Percentiles rank a stretch among this genome's conserved stretches.
These are phyloP conservation scores for Babesia gibsoni DNA, from an alignment of 169 alveolate species.

Conservation along the genomic window DNA sequence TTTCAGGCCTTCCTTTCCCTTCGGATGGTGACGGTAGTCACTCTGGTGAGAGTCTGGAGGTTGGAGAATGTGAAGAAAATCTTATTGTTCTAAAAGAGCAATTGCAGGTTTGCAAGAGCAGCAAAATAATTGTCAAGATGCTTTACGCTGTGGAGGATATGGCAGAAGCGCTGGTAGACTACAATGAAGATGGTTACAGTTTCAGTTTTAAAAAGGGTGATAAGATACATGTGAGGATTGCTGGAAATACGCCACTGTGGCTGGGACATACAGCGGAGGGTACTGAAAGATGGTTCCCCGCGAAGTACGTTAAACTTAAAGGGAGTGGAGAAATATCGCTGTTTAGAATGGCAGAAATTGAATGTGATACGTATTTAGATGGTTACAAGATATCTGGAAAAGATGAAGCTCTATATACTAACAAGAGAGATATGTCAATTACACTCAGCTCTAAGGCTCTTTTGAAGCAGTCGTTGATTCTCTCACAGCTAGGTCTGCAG, in stretches of 20 bases:
- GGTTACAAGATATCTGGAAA: background rate
- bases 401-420: background rate
- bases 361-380: slow-evolving; percentile 22
- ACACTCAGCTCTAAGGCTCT: slow-evolving; percentile 14
- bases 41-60: background rate
- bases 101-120: background rate
- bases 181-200: slow-evolving; percentile 9
- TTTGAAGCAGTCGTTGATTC: slow-evolving; percentile 29
- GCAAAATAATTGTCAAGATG: slow-evolving; percentile 1
- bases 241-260: slow-evolving; percentile 47
- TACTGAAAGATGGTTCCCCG: slow-evolving; percentile 42
- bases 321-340: background rate
- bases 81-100: background rate
- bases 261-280: slow-evolving; percentile 20
- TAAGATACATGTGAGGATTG: slow-evolving; percentile 11
- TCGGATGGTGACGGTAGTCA: background rate
- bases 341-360: slow-evolving; percentile 30
- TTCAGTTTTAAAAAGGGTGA: slow-evolving; percentile 35
- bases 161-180: slow-evolving; percentile 31
- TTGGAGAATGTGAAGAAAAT: background rate
- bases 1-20: background rate
- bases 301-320: slow-evolving; percentile 19
- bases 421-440: background rate
- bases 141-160: background rate
- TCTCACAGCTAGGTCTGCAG: slow-evolving; percentile 22